Conservation (phyloP, 129 eudicot genomes). For the Flaveria ramosissima region DNA sequence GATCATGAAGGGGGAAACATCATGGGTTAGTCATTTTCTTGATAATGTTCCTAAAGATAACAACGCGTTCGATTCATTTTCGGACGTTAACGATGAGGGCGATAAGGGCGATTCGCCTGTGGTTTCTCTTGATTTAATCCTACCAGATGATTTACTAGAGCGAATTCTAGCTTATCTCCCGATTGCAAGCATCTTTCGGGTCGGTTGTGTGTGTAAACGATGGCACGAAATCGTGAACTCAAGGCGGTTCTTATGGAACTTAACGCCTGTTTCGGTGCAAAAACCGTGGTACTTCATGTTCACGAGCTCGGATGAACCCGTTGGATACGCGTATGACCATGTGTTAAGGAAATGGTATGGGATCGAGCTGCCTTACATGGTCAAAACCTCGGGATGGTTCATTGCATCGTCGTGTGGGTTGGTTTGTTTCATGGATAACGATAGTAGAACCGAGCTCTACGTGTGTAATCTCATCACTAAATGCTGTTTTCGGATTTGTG, state of each 20-base stretch:
- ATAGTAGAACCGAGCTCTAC: constrained; percentile 66
- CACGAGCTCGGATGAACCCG: constrained; percentile 75
- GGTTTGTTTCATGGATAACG: constrained; percentile 89
- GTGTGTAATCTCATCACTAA: constrained; percentile 84
- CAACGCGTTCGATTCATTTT: constrained; percentile 39
- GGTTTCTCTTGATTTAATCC: constrained; percentile 60
- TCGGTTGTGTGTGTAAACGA: constrained; percentile 89
- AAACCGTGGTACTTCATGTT: constrained; percentile 99
- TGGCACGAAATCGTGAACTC: constrained; percentile 85
- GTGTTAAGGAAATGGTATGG: constrained; percentile 75
- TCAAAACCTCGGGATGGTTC: constrained; percentile 78
- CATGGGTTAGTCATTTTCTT: constrained; percentile 79
- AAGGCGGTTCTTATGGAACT: constrained; percentile 73
- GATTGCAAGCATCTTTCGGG: constrained; percentile 74
- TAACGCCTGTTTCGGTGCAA: constrained; percentile 43
- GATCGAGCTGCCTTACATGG: constrained; percentile 76
- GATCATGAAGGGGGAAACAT: constrained; percentile 75
- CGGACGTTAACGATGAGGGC: constrained; percentile 57
- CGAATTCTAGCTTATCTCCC: constrained; percentile 75
- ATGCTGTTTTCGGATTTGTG: constrained; percentile 44
- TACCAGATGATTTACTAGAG: constrained; percentile 88
- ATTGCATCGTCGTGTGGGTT: constrained; percentile 83
- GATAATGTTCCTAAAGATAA: constrained; percentile 35
- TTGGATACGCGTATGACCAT: constrained; percentile 87
- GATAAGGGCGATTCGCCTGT: constrained; percentile 36